Percentiles rank a stretch among this genome's conserved stretches.
phyloP scores from a whole-genome alignment of 1,284 basidiomycete species.

The Meripilus lineatus region DNA sequence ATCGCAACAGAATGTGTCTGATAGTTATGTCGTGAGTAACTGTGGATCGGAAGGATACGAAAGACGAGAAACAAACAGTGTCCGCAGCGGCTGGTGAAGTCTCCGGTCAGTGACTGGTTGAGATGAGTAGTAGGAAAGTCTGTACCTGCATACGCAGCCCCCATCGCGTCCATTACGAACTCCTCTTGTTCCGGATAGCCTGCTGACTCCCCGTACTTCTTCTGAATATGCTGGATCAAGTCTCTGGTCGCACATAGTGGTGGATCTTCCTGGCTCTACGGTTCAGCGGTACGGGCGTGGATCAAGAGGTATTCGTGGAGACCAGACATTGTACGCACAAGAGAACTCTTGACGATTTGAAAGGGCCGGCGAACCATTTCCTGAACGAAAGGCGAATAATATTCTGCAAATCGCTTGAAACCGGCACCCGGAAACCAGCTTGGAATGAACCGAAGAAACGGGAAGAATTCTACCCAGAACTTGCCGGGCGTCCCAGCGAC shows the following conservation, averaged over 20 bases:
- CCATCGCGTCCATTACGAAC: conserved; percentile 2
- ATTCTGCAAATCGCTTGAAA: not conserved
- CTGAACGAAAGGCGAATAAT: not conserved
- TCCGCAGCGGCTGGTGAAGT: not conserved
- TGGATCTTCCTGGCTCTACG: no score
- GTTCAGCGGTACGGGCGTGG: not conserved
- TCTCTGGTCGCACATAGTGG: not conserved
- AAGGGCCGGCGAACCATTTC: conserved; percentile 6
- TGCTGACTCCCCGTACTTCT: not conserved
- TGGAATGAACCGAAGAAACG: conserved; percentile 16
- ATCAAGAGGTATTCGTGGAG: not conserved
- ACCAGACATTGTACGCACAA: conserved; percentile 9
- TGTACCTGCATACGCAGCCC: conserved; percentile 4
- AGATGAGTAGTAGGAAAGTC: no score
- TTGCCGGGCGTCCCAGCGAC: conserved; percentile 8
- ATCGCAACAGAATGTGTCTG: not conserved
- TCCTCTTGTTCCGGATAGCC: not conserved
- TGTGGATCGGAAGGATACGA: not conserved
- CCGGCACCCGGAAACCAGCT: conserved; percentile 19
- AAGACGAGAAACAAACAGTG: not conserved
- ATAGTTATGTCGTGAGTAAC: not conserved
- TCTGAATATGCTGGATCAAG: conserved; percentile 1
- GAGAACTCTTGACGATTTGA: not conserved
- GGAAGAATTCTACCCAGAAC: conserved; percentile 14
- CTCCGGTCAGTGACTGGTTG: not conserved